These are phyloP conservation scores for Sporisorium scitamineum DNA, from an alignment of 1,284 basidiomycete genomes.

Conservation along the genomic window DNA sequence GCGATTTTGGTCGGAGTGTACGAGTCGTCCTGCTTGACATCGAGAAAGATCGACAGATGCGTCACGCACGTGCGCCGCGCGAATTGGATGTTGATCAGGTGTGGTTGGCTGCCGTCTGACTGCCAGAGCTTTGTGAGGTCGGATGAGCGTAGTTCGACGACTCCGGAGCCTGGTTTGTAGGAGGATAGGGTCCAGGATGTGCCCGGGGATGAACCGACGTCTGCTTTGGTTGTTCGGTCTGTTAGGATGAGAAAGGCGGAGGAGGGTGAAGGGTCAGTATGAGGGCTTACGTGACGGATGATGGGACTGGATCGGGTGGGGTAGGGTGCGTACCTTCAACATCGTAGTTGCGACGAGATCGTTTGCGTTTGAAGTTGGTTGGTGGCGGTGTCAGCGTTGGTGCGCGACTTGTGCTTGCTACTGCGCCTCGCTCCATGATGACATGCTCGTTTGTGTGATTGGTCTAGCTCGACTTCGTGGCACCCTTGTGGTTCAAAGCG, in stretches of 20 bases:
- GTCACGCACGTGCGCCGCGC: slow-evolving; percentile 86
- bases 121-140: slow-evolving; percentile 98
- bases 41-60: slow-evolving; percentile 89
- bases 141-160: slow-evolving; percentile 87
- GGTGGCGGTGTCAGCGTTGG: slow-evolving; percentile 3
- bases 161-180: slow-evolving; percentile 95
- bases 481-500: too few species aligned
- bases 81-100: slow-evolving; percentile 94
- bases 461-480: too few species aligned
- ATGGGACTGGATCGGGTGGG: background rate
- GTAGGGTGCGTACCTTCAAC: slow-evolving; percentile 26
- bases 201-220: slow-evolving; percentile 61
- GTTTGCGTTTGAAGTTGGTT: slow-evolving; percentile 14
- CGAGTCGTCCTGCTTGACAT: slow-evolving; percentile 89
- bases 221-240: slow-evolving; percentile 61
- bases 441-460: background rate
- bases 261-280: background rate
- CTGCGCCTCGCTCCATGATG: slow-evolving; percentile 20
- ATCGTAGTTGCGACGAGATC: slow-evolving; percentile 33
- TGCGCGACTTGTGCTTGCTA: slow-evolving; percentile 22
- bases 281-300: background rate
- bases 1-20: slow-evolving; percentile 94
- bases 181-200: slow-evolving; percentile 97
- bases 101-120: slow-evolving; percentile 97
- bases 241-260: background rate